These are phyloP conservation scores for Penstemon newberryi DNA, from an alignment of 257 asterid genomes.

Conservation along the genomic window DNA sequence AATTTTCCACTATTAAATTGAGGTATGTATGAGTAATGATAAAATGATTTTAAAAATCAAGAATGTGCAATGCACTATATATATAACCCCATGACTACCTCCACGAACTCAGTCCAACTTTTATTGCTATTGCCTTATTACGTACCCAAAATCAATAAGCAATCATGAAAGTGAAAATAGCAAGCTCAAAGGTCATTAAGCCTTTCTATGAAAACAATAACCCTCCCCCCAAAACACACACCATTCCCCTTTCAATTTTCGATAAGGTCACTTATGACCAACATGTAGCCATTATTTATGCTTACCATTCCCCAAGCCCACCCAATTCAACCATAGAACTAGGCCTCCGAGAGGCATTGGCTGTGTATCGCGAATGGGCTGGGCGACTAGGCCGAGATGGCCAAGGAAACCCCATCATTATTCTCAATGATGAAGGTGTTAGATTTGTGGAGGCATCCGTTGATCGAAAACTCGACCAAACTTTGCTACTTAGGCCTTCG, in stretches of 20 bases:
- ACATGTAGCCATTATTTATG: slow-evolving; percentile 74
- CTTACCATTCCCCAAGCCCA: slow-evolving; percentile 77
- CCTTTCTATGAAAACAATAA: slow-evolving; percentile 54
- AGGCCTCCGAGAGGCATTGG: slow-evolving; percentile 64
- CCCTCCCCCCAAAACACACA: slow-evolving; percentile 37
- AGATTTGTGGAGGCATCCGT: slow-evolving; percentile 74
- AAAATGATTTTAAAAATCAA: not conserved
- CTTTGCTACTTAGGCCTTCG: slow-evolving; percentile 47
- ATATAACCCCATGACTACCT: slow-evolving; percentile 35
- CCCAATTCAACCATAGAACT: slow-evolving; percentile 45
- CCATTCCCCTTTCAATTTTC: slow-evolving; percentile 62
- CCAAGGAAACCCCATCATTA: slow-evolving; percentile 45
- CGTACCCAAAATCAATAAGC: not conserved
- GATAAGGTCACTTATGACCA: slow-evolving; percentile 66
- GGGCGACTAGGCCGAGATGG: slow-evolving; percentile 63
- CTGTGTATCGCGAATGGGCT: slow-evolving; percentile 69
- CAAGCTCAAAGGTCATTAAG: slow-evolving; percentile 60
- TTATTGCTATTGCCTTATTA: not conserved
- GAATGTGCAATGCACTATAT: not conserved
- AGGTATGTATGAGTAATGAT: not conserved
- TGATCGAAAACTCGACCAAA: slow-evolving; percentile 48
- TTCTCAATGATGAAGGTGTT: slow-evolving; percentile 68
- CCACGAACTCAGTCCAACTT: slow-evolving; percentile 29
- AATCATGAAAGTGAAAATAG: slow-evolving; percentile 57
- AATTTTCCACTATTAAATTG: not conserved